Conservation (phyloP, 225 moss, liverwort and hornwort genomes). For the Anthoceros angustus region DNA sequence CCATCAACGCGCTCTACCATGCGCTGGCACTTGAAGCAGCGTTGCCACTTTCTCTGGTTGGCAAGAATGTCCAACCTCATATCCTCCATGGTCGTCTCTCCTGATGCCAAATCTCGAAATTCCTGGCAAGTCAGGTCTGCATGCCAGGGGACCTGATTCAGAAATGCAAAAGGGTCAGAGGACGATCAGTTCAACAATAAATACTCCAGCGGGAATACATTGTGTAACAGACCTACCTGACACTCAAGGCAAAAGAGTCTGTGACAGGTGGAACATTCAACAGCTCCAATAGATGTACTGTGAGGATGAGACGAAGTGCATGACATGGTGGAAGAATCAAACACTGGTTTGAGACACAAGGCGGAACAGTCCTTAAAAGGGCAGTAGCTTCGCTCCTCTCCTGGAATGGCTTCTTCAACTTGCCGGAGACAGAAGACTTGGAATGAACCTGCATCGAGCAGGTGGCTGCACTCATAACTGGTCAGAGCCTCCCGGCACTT, state of each 20-base stretch:
- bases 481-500: conserved; percentile 9
- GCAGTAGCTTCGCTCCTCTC: conserved; percentile 15
- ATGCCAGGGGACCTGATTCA: conserved; percentile 27
- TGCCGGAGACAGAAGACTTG: conserved; percentile 7
- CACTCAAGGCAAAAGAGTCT: conserved; percentile 20
- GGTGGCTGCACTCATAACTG: background rate
- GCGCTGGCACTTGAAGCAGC: conserved; percentile 13
- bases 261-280: conserved; percentile 15
- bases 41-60: conserved; percentile 16
- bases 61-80: conserved; percentile 5
- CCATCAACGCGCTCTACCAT: conserved; percentile 14
- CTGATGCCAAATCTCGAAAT: conserved; percentile 6
- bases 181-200: background rate
- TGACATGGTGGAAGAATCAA: background rate
- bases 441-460: conserved; percentile 4
- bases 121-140: conserved; percentile 16
- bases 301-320: conserved; percentile 10
- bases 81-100: conserved; percentile 10
- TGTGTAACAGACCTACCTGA: conserved; percentile 6
- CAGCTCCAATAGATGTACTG: conserved; percentile 10
- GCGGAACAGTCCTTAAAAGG: conserved; percentile 15
- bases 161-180: background rate
- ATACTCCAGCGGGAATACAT: too few species aligned
- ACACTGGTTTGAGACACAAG: conserved; percentile 13
- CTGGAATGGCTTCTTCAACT: conserved; percentile 13